phyloP scores from a whole-genome alignment of 768 basidiomycete genomes.

The Tylopilus rubrobrunneus region DNA sequence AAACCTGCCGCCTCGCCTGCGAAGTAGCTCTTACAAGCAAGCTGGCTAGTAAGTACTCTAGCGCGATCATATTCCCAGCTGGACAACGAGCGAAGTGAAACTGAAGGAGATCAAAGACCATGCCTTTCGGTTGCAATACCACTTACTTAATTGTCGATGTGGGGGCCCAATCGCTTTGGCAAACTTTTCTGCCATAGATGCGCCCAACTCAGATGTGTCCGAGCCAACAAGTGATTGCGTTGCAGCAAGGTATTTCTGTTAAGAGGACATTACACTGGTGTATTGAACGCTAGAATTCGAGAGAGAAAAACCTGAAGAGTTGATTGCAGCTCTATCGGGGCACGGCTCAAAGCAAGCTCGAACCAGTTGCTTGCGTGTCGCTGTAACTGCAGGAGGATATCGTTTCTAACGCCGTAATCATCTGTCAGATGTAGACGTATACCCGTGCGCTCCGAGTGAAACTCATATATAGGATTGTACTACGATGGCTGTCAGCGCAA shows the following conservation, averaged over 20 bases:
- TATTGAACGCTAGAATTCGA: background rate
- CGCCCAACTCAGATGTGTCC: slow-evolving; percentile 84
- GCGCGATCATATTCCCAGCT: slow-evolving; percentile 77
- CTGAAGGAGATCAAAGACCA: slow-evolving; percentile 30
- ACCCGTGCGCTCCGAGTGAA: slow-evolving; percentile 70
- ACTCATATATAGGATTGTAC: slow-evolving; percentile 88
- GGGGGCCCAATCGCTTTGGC: slow-evolving; percentile 77
- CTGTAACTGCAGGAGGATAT: slow-evolving; percentile 74
- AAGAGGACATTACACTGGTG: background rate
- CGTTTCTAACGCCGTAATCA: slow-evolving; percentile 79
- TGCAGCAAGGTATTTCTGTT: slow-evolving; percentile 82
- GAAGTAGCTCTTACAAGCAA: slow-evolving; percentile 89
- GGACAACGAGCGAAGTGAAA: slow-evolving; percentile 50
- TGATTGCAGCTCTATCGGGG: slow-evolving; percentile 89
- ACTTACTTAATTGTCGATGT: slow-evolving; percentile 71
- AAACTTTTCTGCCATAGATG: slow-evolving; percentile 83
- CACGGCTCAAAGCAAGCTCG: slow-evolving; percentile 77
- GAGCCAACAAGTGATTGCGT: slow-evolving; percentile 66
- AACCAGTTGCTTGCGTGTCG: slow-evolving; percentile 81
- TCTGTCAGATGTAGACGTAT: slow-evolving; percentile 81
- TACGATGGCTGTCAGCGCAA: slow-evolving; percentile 28
- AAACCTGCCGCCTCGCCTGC: slow-evolving; percentile 83
- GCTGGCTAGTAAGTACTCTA: slow-evolving; percentile 76
- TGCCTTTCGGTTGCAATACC: background rate
- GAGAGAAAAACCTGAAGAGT: slow-evolving; percentile 67